phyloP scores from a whole-genome alignment of 176 grass and related monocot species.

The Puccinellia tenuiflora region DNA sequence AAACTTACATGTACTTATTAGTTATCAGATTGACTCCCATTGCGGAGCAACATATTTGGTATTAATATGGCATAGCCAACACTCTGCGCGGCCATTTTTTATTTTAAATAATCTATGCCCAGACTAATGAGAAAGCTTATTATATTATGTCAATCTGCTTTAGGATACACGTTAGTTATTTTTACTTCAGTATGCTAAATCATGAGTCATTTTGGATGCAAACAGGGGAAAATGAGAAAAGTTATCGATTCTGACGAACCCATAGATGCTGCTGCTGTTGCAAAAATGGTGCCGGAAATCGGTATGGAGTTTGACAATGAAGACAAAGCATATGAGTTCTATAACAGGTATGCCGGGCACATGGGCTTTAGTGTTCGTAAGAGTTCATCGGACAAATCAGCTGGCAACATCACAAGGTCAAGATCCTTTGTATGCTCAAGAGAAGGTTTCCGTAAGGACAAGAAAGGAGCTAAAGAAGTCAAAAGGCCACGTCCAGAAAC shows the following conservation, averaged over 20 bases:
- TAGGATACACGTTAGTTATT: background rate
- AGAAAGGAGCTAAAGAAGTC: conserved; percentile 86
- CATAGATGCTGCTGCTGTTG: conserved; percentile 42
- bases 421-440: conserved; percentile 92
- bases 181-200: conserved; percentile 7
- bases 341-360: conserved; percentile 88
- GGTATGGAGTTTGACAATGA: conserved; percentile 82
- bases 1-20: background rate
- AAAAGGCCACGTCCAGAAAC: conserved; percentile 79
- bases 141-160: background rate
- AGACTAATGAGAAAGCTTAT: background rate
- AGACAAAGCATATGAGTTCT: conserved; percentile 84
- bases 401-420: conserved; percentile 76
- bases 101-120: background rate
- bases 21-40: background rate
- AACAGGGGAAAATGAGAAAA: conserved; percentile 83
- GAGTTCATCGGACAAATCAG: conserved; percentile 86
- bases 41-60: background rate
- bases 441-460: conserved; percentile 92
- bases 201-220: background rate
- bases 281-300: conserved; percentile 58
- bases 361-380: conserved; percentile 85
- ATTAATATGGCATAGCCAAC: background rate
- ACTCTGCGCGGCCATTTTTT: background rate
- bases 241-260: conserved; percentile 62